These are phyloP conservation scores for Septoria linicola DNA, from an alignment of 2,329 filamentous ascomycete species.

Conservation along the genomic window DNA sequence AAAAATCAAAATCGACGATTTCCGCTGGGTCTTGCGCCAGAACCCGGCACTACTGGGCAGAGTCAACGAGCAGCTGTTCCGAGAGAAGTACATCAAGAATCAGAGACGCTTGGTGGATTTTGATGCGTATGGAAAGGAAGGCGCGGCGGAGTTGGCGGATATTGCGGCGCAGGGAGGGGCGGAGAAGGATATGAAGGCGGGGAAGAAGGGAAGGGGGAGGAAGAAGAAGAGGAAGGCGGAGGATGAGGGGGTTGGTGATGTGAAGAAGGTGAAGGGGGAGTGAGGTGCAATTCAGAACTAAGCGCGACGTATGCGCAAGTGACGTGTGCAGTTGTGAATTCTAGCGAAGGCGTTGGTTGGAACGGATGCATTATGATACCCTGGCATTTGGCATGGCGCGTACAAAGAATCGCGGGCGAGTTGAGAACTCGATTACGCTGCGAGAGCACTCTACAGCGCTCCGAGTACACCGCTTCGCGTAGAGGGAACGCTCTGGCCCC, in stretches of 20 bases:
- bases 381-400: too few relatives aligned
- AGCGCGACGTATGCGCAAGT: too few relatives aligned
- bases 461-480: too few relatives aligned
- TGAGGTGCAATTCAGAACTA: background rate
- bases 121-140: slow-evolving; percentile 61
- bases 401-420: too few relatives aligned
- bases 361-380: too few relatives aligned
- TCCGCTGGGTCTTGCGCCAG: slow-evolving; percentile 86
- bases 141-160: slow-evolving; percentile 44
- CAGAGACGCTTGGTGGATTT: slow-evolving; percentile 72
- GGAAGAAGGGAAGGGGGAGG: slow-evolving; percentile 33
- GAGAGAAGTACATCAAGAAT: slow-evolving; percentile 82
- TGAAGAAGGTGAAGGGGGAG: slow-evolving; percentile 11
- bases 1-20: slow-evolving; percentile 98
- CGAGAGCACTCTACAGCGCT: too few relatives aligned
- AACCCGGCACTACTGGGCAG: slow-evolving; percentile 84
- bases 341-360: too few relatives aligned
- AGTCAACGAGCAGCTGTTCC: slow-evolving; percentile 84
- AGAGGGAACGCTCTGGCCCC: too few relatives aligned
- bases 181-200: slow-evolving; percentile 45
- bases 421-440: too few relatives aligned
- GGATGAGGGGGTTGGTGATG: slow-evolving; percentile 24
- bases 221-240: slow-evolving; percentile 36
- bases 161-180: slow-evolving; percentile 60
- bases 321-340: too few relatives aligned